Evolutionary conservation across 495 filamentous ascomycete species (phyloP).

Genomic region (Hypoxylon lienhwacheense): DNA sequence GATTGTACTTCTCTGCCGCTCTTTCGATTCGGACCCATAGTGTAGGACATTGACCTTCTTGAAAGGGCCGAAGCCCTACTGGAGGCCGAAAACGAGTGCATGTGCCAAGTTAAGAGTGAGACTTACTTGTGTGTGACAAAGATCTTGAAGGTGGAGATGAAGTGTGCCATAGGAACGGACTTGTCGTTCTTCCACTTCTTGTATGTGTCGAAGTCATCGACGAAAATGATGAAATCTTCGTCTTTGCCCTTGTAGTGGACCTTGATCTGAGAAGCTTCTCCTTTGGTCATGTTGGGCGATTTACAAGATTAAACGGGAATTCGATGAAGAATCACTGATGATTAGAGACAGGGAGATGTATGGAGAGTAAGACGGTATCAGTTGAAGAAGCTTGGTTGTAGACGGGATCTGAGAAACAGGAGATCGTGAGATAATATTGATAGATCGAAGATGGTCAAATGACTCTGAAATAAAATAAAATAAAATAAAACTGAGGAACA

Average conservation of each 20-base stretch:
- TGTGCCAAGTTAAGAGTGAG: slow-evolving; percentile 2
- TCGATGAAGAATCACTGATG: not conserved
- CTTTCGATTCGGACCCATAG: too few species aligned
- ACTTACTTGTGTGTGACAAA: slow-evolving; percentile 89
- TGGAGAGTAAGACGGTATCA: too few species aligned
- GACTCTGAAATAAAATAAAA: too few species aligned
- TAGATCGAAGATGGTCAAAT: too few species aligned
- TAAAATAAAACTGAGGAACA: too few species aligned
- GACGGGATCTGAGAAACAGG: too few species aligned
- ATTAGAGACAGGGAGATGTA: too few species aligned
- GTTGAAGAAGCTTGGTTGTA: too few species aligned
- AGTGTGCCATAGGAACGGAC: slow-evolving; percentile 74
- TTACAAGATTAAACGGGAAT: too few species aligned
- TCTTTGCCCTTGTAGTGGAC: slow-evolving; percentile 86
- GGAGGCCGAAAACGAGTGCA: slow-evolving; percentile 4
- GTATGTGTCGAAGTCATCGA: slow-evolving; percentile 70
- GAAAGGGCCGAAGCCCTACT: too few species aligned
- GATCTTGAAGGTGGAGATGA: slow-evolving; percentile 87
- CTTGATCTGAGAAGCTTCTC: slow-evolving; percentile 73
- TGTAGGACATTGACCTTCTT: not conserved
- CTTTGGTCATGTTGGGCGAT: slow-evolving; percentile 69
- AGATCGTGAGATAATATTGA: too few species aligned
- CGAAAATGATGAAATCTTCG: slow-evolving; percentile 90
- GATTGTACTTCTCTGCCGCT: too few species aligned
- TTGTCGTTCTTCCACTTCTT: slow-evolving; percentile 84